These are phyloP conservation scores for Suhomyces tanzawaensis DNA, from an alignment of 805 yeast genomes.

Conservation along the genomic window DNA sequence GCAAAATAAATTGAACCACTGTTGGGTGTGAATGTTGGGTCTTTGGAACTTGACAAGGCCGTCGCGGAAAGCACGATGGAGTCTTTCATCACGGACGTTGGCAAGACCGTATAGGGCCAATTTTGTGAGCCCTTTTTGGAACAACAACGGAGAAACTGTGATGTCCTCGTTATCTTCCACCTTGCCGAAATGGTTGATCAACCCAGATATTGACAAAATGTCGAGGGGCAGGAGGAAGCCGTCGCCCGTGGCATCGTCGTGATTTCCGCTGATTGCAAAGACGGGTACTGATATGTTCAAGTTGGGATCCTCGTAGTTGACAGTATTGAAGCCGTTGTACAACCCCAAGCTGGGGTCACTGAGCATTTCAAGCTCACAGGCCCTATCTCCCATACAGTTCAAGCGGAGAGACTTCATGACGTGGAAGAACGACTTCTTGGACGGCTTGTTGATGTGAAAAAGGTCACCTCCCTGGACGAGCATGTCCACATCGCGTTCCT, in stretches of 20 bases:
- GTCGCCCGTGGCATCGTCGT: conserved; percentile 93
- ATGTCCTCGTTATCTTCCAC: conserved; percentile 74
- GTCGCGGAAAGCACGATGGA: conserved; percentile 77
- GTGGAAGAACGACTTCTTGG: conserved; percentile 80
- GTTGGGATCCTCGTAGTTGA: conserved; percentile 90
- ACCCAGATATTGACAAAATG: conserved; percentile 73
- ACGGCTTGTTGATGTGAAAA: conserved; percentile 87
- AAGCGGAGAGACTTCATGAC: conserved; percentile 70
- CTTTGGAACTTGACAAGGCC: conserved; percentile 75
- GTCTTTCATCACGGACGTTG: conserved; percentile 83
- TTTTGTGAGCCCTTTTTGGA: conserved; percentile 79
- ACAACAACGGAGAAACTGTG: conserved; percentile 68
- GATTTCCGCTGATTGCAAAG: conserved; percentile 92
- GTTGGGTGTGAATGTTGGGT: conserved; percentile 56
- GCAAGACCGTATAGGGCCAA: conserved; percentile 88
- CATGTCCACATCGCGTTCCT: conserved; percentile 74
- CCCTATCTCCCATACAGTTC: conserved; percentile 80
- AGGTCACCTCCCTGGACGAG: conserved; percentile 90
- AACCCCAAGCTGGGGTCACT: conserved; percentile 72
- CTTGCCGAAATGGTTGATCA: conserved; percentile 87
- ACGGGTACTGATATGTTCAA: conserved; percentile 85
- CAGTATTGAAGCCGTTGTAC: conserved; percentile 61
- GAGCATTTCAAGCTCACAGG: conserved; percentile 78
- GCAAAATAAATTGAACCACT: conserved; percentile 82
- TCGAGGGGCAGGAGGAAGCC: conserved; percentile 83